phyloP scores from a whole-genome alignment of 2,329 filamentous ascomycete genomes.

The Colletotrichum sp. region DNA sequence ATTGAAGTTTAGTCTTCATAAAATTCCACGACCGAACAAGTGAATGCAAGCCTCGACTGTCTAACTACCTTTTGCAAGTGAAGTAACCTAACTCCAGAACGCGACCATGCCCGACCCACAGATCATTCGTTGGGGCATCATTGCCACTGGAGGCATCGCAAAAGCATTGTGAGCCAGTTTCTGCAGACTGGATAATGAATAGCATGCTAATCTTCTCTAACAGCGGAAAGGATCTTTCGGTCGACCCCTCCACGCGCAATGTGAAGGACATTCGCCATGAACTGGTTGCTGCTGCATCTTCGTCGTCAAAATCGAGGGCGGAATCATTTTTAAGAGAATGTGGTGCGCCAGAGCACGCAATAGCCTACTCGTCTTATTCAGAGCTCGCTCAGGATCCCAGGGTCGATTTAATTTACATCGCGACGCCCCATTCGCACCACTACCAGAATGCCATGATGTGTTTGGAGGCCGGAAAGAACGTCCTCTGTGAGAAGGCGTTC shows the following conservation, averaged over 20 bases:
- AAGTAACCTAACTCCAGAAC: neutral
- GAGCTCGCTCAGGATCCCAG: conserved; percentile 80
- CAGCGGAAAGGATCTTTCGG: conserved; percentile 80
- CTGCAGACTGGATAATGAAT: neutral
- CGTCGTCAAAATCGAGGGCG: conserved; percentile 72
- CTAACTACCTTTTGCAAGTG: neutral
- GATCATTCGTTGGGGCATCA: conserved; percentile 63
- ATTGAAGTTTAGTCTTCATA: neutral
- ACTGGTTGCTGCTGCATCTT: conserved; percentile 81
- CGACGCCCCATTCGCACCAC: conserved; percentile 90
- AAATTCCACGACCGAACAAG: accelerated
- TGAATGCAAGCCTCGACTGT: accelerated
- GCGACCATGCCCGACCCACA: conserved; percentile 47
- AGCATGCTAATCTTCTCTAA: conserved; percentile 34
- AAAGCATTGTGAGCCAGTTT: conserved; percentile 47
- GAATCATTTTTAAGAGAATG: conserved; percentile 71
- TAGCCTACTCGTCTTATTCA: conserved; percentile 80
- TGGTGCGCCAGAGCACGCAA: conserved; percentile 69
- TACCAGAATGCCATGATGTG: conserved; percentile 90
- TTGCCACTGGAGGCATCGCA: conserved; percentile 65
- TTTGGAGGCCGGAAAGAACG: conserved; percentile 82
- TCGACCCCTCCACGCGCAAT: conserved; percentile 71
- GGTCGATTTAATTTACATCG: conserved; percentile 87
- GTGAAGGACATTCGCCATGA: conserved; percentile 77
- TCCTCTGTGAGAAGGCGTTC: conserved; percentile 90